Base-by-base conservation (phyloP, 805 yeast genomes). In the Candida berthetii region DNA sequence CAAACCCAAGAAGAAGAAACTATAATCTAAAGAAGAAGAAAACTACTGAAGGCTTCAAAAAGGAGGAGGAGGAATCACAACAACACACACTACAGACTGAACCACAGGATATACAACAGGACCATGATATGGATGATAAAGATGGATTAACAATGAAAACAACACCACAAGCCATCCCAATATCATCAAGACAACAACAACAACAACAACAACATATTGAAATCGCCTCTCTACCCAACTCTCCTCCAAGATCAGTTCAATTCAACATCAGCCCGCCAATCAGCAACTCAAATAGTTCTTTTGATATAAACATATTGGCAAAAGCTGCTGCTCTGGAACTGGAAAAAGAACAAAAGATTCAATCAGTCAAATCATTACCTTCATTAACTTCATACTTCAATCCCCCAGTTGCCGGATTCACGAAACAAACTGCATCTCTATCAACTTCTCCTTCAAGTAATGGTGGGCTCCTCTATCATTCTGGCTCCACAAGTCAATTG, bases 1-100 rank as follows among this genome's bases (percentile, higher is more conserved):
- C 88, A 15, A 77, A 78, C 41, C 76, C 84, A 25, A 72, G 82
- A 57, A 79, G 83, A 53, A 75, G 79, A 57, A 72, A 71, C 28
- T 69, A 70, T 39, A 60, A 68, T 39, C 59, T 64, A 52, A 67
- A 66, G 59, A 65, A 64, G 38, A 42, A 52, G 36, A 40, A 36
- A 27, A 41, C 42, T 18, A 40, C 38, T 17, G 4, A 48, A 43
- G 35, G 37, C 27, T 14, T 35, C 37, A 14, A 31, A 29, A 10
- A 40, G 38, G 5, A 36, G 19, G 33, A 31, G 3, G 25, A 15
- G 18, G 24, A 16, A 18, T 27, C 29, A 9, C 13, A 27, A 27
- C 29, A 27, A 10, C 29, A 27, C 29, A 27, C 29, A 10, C 13
- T 27, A 13, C 9, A 13, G 9, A 27, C 9, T 13, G 29, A 27